These are phyloP conservation scores for Suillus brevipes DNA, from an alignment of 768 basidiomycete genomes.

Conservation along the genomic window DNA sequence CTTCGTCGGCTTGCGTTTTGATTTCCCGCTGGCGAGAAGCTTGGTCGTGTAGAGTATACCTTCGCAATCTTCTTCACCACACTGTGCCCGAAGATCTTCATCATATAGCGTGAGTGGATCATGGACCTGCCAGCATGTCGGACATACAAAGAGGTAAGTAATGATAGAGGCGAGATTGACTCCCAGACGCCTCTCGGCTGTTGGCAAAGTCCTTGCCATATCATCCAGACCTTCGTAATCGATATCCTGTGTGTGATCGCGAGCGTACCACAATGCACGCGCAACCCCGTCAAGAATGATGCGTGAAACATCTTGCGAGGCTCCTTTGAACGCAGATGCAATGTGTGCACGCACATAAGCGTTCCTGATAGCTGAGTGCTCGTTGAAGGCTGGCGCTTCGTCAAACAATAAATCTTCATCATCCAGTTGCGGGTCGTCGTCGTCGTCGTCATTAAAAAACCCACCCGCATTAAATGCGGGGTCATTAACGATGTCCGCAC, in stretches of 20 bases:
- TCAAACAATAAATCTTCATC: too few relatives aligned
- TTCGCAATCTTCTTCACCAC: too few relatives aligned
- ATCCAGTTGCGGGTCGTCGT: too few relatives aligned
- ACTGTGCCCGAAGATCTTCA: too few relatives aligned
- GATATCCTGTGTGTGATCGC: neutral
- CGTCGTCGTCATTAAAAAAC: too few relatives aligned
- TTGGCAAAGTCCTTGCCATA: neutral
- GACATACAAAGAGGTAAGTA: conserved; percentile 2
- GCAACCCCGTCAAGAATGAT: neutral
- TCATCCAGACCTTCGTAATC: neutral
- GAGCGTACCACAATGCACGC: neutral
- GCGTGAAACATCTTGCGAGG: neutral
- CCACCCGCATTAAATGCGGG: too few relatives aligned
- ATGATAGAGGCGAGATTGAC: neutral
- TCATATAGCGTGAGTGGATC: neutral
- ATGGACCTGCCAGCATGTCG: neutral
- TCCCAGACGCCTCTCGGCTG: neutral
- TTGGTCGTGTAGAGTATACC: too few relatives aligned
- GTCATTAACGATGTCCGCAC: too few relatives aligned
- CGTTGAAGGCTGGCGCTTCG: neutral
- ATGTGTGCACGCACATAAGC: neutral
- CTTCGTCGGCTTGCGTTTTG: too few relatives aligned
- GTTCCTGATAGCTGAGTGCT: neutral
- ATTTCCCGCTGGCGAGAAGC: too few relatives aligned
- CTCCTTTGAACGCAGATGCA: neutral